Base-by-base conservation (phyloP, 768 basidiomycete species). In the Kwoniella botswanensis region DNA sequence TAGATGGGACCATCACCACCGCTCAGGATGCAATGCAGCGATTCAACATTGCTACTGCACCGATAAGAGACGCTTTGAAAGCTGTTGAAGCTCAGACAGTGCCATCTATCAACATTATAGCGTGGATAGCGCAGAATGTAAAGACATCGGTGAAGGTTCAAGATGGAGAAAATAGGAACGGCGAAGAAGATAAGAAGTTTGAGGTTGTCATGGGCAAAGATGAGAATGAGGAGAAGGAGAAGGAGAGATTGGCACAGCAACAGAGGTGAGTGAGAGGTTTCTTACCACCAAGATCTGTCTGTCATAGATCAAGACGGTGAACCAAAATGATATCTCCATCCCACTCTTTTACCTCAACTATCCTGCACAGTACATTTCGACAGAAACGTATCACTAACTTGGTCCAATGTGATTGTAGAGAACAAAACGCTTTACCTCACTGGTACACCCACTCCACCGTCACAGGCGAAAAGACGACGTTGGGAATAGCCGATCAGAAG, bases 371-470 rank as follows among this genome's bases (percentile, higher is more conserved):
- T 22, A 21, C 53, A 29, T 56, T 58, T 11, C 57, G 56, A 3
- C 62, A 71, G 15, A 41, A 50, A 12, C 26, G 26, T 18, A 41
- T 61, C 6, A 59, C 26, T 35, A 41, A 10, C 58, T 41, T 26
- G 62, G n/a, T 57, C 29, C 41, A n/a, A 69, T 42, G 69, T 50
- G 46, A 35, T 21, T 10, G 35, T 71, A 85, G 86, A 68, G 88
- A 91, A 80, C 94, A 98, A 85, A 98, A 98, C 80, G 88, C 90
- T 0, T 86, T 99, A 56, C 97, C 97, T 0, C 87, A 91, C 13
- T 99, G 97, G 97, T 93, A 97, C 85, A 87, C 94, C 75, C 92
- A 93, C 84, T 95, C 93, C 80, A 99, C 97, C 2, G 93, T 99
- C 71, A 90, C 93, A 3, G 94, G 94, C 10, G 92, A 95, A 74